Conservation (phyloP, 371 early-diverging fungal species). For the Lichtheimia hyalospora region DNA sequence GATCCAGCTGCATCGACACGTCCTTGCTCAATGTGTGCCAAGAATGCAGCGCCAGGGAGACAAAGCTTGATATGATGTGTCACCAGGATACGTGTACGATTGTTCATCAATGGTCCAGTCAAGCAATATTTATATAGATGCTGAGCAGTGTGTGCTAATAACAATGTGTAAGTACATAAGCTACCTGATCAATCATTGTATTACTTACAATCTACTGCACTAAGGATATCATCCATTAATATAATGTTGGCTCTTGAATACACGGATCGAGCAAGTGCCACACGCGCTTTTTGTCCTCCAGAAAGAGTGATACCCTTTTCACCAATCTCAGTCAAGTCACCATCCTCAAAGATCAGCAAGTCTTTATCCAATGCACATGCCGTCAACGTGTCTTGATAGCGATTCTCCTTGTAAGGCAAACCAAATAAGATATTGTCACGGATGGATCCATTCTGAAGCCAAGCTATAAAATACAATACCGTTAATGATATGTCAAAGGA, state of each 20-base stretch:
- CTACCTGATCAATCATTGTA: neutral
- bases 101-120: constrained; percentile 65
- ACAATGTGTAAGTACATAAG: neutral
- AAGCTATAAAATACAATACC: constrained; percentile 46
- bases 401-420: constrained; percentile 35
- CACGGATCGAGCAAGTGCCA: constrained; percentile 84
- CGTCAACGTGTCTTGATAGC: constrained; percentile 59
- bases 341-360: constrained; percentile 62
- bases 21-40: constrained; percentile 68
- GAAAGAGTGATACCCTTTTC: constrained; percentile 80
- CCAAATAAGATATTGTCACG: constrained; percentile 61
- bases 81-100: constrained; percentile 81
- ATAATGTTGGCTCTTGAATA: constrained; percentile 73
- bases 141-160: constrained; percentile 77
- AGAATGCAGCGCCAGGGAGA: constrained; percentile 58
- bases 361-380: constrained; percentile 57
- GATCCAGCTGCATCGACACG: constrained; percentile 34
- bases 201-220: constrained; percentile 66
- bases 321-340: constrained; percentile 92
- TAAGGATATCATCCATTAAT: constrained; percentile 82
- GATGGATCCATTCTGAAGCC: constrained; percentile 85
- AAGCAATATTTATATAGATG: constrained; percentile 75
- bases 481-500: neutral
- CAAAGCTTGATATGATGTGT: constrained; percentile 87
- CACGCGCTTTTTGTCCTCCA: constrained; percentile 82